A percentile compares a stretch with the other conserved stretches of the same genome.
Evolutionary conservation across 306 rosid genomes (phyloP).

Genomic region (Casuarina equisetifolia): DNA sequence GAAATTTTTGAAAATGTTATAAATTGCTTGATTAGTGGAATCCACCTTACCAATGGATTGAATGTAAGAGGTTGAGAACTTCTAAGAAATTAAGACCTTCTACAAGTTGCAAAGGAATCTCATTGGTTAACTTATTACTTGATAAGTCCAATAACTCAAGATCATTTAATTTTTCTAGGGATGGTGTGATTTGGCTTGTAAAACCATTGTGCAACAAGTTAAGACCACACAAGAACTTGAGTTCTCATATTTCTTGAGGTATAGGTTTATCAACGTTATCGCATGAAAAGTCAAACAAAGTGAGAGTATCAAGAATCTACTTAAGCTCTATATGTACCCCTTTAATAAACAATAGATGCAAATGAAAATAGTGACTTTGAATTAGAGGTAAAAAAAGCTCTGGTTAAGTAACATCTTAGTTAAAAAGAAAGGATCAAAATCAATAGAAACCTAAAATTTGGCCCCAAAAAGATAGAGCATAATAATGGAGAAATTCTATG

Average conservation of each 20-base stretch:
- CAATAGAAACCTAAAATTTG: too few species aligned
- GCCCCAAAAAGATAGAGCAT: too few species aligned
- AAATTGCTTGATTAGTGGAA: slow-evolving; percentile 7
- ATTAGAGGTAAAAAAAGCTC: too few species aligned
- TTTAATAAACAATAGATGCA: not conserved
- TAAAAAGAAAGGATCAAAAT: too few species aligned
- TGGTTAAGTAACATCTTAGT: too few species aligned
- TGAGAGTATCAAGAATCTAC: slow-evolving; percentile 31
- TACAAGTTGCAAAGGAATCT: slow-evolving; percentile 17
- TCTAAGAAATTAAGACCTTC: slow-evolving; percentile 27
- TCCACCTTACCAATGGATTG: slow-evolving; percentile 24
- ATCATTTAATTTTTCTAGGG: not conserved
- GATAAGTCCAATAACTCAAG: slow-evolving; percentile 31
- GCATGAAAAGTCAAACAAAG: slow-evolving; percentile 35
- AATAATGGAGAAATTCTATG: too few species aligned
- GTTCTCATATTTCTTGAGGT: slow-evolving; percentile 19
- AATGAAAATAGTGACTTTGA: too few species aligned
- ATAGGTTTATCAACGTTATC: slow-evolving; percentile 31
- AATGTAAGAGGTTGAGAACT: slow-evolving; percentile 22
- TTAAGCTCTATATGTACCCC: slow-evolving; percentile 22
- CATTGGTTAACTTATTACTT: not conserved
- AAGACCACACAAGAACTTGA: slow-evolving; percentile 17
- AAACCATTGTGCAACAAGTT: slow-evolving; percentile 25
- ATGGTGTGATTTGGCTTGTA: slow-evolving; percentile 16
- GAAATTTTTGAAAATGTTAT: slow-evolving; percentile 9